Percentiles rank a stretch among this genome's conserved stretches.
These are phyloP conservation scores for Sphagnum fallax DNA, from an alignment of 228 moss, liverwort and hornwort genomes.

Conservation along the genomic window DNA sequence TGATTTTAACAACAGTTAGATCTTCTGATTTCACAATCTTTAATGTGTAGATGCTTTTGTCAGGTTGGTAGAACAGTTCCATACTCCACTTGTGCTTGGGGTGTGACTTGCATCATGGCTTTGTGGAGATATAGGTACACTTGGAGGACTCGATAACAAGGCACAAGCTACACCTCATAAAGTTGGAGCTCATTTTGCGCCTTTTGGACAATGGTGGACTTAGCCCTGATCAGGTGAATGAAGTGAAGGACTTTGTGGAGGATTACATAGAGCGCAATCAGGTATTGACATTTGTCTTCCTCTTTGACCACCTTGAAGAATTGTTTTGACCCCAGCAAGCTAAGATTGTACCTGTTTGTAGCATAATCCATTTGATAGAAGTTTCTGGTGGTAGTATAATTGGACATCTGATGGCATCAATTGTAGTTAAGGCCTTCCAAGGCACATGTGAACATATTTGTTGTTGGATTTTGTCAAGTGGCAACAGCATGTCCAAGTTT, in stretches of 20 bases:
- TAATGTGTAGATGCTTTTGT: no score
- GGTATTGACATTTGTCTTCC: conserved; percentile 25
- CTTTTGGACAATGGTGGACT: conserved; percentile 95
- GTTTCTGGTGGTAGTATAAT: no score
- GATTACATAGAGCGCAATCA: conserved; percentile 98
- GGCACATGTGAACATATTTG: no score
- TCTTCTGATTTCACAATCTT: no score
- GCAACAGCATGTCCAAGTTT: no score
- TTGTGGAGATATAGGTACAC: conserved; percentile 38
- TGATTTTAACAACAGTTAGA: no score
- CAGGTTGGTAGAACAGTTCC: no score
- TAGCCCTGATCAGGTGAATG: conserved; percentile 81
- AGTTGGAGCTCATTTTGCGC: conserved; percentile 81
- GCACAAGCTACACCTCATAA: conserved; percentile 76
- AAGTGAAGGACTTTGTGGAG: conserved; percentile 83
- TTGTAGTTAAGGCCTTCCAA: no score
- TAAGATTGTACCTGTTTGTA: no score
- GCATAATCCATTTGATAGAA: no score
- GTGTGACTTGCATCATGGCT: background rate
- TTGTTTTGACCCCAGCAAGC: background rate
- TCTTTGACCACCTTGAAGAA: background rate
- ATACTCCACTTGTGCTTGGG: background rate
- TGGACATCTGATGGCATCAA: no score
- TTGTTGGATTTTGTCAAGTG: no score
- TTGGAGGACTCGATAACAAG: conserved; percentile 89